Base-by-base conservation (phyloP, 805 yeast genomes). In the Teunomyces funiuensis region DNA sequence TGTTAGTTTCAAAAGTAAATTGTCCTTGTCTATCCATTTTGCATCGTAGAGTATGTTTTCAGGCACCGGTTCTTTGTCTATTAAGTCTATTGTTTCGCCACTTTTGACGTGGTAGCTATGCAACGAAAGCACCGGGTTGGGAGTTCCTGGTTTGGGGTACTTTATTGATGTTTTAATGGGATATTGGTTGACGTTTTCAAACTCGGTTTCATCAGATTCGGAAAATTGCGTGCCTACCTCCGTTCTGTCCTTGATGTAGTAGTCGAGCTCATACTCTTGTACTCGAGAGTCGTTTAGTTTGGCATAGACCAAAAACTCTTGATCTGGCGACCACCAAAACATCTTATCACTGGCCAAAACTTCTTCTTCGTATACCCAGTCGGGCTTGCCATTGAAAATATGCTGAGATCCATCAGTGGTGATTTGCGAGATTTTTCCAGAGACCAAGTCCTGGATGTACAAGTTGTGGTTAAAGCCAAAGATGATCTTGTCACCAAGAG, bases 291-390 rank as follows among this genome's bases (percentile, higher is more conserved):
- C 96, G 58, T 88, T 82, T 27, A 85, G 77, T 43, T 80, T 73
- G 50, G 85, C 61, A 46, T 77, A 83, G 0, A 88, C 75, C 33
- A 89, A 57, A 51, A 70, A 74, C n/a, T 74, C 65, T 9, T 91
- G 89, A 30, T 70, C 61, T 6, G 87, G 87, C 4, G 95, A 83
- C 96, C 96, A 89, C 95, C 95, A 88, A 36, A 88, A 50, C 0
- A 90, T 87, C 16, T 73, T 63, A 51, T 83, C 88, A 17, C 78
- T 74, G 26, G 78, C 80, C 40, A 85, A 74, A 0, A 88, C 93
- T 61, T 88, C 97, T 51, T 88, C 97, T 56, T 89, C 97, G 52
- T 88, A 88, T 6, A 88, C 95, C 97, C 97, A 88, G 57, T 88
- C 96, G 0, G 96, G 95, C 46, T 83, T 82, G 2, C 96, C 97